A percentile compares a stretch with the other conserved stretches of the same genome.
phyloP scores from a whole-genome alignment of 1,139 yeast genomes.

The Komagataea norvegica region DNA sequence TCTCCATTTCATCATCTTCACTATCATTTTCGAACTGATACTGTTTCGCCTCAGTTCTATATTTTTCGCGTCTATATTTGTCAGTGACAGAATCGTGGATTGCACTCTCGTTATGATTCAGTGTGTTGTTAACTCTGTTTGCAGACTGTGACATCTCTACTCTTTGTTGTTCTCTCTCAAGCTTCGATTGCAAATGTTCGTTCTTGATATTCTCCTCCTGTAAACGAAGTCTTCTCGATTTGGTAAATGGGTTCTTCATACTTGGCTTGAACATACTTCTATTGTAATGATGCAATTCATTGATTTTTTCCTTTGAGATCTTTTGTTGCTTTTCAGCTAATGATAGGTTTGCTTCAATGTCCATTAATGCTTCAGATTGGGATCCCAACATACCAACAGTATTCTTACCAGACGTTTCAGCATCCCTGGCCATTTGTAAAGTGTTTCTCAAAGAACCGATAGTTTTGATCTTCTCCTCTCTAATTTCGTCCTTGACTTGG shows the following conservation, averaged over 20 bases:
- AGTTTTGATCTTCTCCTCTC: slow-evolving; percentile 84
- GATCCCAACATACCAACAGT: slow-evolving; percentile 90
- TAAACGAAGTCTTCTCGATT: slow-evolving; percentile 68
- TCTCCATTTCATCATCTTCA: slow-evolving; percentile 58
- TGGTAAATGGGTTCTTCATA: slow-evolving; percentile 80
- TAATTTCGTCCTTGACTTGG: slow-evolving; percentile 76
- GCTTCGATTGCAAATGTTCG: slow-evolving; percentile 60
- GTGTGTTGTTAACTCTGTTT: slow-evolving; percentile 41
- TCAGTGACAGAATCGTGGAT: slow-evolving; percentile 29
- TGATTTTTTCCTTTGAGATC: slow-evolving; percentile 79
- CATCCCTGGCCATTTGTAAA: slow-evolving; percentile 81
- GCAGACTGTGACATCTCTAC: slow-evolving; percentile 42
- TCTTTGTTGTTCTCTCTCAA: slow-evolving; percentile 39
- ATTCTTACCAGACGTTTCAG: slow-evolving; percentile 86
- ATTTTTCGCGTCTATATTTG: slow-evolving; percentile 33
- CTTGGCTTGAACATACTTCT: slow-evolving; percentile 82
- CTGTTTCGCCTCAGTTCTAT: slow-evolving; percentile 35
- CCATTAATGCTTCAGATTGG: slow-evolving; percentile 80
- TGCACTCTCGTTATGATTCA: slow-evolving; percentile 25
- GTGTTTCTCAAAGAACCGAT: slow-evolving; percentile 84
- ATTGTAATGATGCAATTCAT: slow-evolving; percentile 73
- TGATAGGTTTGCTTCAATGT: slow-evolving; percentile 72
- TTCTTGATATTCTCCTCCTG: slow-evolving; percentile 67
- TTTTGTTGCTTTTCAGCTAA: slow-evolving; percentile 78
- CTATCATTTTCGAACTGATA: slow-evolving; percentile 57